Conservation (phyloP, 2,329 filamentous ascomycete genomes). For the Proliferodiscus dingleyae region DNA sequence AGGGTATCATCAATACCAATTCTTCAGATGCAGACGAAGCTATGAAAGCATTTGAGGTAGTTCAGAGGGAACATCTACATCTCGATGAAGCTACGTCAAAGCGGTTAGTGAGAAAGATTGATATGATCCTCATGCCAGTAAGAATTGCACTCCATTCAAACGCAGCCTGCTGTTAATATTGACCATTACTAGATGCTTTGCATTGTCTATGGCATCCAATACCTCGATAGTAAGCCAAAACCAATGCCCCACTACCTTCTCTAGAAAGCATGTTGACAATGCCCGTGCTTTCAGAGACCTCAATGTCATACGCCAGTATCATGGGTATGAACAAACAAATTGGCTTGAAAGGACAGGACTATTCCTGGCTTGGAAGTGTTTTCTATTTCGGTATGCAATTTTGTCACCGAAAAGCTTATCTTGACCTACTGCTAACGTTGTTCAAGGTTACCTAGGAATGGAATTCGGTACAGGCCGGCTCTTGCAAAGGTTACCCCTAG, state of each 20-base stretch:
- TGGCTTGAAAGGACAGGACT: constrained; percentile 24
- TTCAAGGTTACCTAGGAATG: background rate
- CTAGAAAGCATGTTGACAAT: background rate
- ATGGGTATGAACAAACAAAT: constrained; percentile 41
- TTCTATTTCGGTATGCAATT: constrained; percentile 21
- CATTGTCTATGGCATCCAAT: background rate
- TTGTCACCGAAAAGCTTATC: background rate
- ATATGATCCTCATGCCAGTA: background rate
- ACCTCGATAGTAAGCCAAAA: background rate
- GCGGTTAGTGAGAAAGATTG: background rate
- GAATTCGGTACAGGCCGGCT: background rate
- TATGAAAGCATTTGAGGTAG: background rate
- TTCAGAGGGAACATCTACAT: background rate
- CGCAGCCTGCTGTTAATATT: background rate
- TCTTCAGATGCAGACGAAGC: background rate
- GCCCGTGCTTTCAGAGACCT: background rate
- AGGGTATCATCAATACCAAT: no score
- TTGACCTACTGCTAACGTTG: no score
- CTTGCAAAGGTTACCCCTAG: constrained; percentile 1
- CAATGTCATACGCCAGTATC: constrained; percentile 24
- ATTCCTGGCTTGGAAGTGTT: constrained; percentile 20
- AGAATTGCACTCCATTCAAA: background rate
- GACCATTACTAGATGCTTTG: background rate
- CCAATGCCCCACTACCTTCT: background rate
- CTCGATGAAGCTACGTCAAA: background rate